These are phyloP conservation scores for Polyporus tsugae DNA, from an alignment of 1,284 basidiomycete genomes.

Conservation along the genomic window DNA sequence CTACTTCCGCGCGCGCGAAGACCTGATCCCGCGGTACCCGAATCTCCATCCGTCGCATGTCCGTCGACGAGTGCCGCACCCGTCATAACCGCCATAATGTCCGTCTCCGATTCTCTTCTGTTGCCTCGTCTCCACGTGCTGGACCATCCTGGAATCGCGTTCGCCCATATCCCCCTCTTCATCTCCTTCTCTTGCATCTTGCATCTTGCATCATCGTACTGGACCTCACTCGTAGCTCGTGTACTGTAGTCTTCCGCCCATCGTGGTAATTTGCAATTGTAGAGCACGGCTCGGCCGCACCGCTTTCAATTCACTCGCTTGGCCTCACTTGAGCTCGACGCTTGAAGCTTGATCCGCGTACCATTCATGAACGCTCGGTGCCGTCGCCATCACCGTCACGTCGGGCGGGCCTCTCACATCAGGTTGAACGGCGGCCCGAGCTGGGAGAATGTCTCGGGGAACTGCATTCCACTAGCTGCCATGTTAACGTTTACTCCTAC, in stretches of 20 bases:
- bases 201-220: conserved; percentile 5
- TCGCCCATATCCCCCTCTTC: conserved; percentile 4
- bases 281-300: conserved; percentile 30
- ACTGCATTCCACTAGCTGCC: conserved; percentile 28
- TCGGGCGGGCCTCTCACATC: conserved; percentile 24
- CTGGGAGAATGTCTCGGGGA: conserved; percentile 36
- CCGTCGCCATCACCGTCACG: neutral
- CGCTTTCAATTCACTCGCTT: conserved; percentile 10
- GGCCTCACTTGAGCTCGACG: neutral
- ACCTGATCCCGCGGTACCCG: conserved; percentile 43
- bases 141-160: conserved; percentile 6
- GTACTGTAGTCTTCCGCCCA: conserved; percentile 33
- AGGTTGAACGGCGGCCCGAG: conserved; percentile 41
- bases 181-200: conserved; percentile 12
- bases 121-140: neutral
- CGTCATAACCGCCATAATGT: conserved; percentile 19
- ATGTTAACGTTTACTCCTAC: conserved; percentile 10
- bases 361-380: conserved; percentile 5
- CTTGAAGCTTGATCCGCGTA: neutral
- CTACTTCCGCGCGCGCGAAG: conserved; percentile 71
- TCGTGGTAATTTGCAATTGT: conserved; percentile 34
- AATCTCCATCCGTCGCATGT: conserved; percentile 40
- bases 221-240: conserved; percentile 23
- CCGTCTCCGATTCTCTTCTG: neutral
- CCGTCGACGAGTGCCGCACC: conserved; percentile 39